Conservation (phyloP, 1,139 yeast genomes). For the Diutina sp. region DNA sequence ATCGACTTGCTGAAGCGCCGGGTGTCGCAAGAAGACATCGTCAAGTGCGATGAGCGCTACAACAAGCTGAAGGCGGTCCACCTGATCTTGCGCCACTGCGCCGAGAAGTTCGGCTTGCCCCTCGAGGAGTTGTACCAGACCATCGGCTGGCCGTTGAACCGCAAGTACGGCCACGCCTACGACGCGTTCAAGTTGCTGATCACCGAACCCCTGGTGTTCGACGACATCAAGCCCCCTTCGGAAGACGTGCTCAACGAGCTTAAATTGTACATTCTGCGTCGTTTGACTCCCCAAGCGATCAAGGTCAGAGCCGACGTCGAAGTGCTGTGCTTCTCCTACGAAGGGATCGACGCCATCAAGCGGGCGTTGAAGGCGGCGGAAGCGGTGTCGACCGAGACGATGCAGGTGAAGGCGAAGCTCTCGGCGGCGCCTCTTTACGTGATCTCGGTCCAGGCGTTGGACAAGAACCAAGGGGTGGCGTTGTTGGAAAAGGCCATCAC, state of each 20-base stretch:
- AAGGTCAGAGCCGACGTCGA: slow-evolving; percentile 97
- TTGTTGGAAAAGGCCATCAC: slow-evolving; percentile 69
- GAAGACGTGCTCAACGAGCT: slow-evolving; percentile 67
- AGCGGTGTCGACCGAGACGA: slow-evolving; percentile 66
- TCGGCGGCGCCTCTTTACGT: slow-evolving; percentile 98
- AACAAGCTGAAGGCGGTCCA: slow-evolving; percentile 96
- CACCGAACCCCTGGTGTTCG: slow-evolving; percentile 83
- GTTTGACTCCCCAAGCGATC: slow-evolving; percentile 95
- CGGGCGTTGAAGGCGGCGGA: slow-evolving; percentile 83
- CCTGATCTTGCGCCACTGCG: slow-evolving; percentile 94
- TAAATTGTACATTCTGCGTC: slow-evolving; percentile 74
- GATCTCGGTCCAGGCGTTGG: slow-evolving; percentile 83
- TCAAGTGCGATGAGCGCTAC: slow-evolving; percentile 95
- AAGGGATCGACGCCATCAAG: slow-evolving; percentile 96
- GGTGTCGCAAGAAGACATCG: slow-evolving; percentile 95
- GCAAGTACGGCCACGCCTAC: slow-evolving; percentile 92
- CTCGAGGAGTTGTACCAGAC: slow-evolving; percentile 77
- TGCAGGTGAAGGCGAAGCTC: slow-evolving; percentile 81
- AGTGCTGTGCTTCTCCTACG: slow-evolving; percentile 93
- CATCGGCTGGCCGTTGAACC: slow-evolving; percentile 95
- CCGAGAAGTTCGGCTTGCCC: slow-evolving; percentile 86
- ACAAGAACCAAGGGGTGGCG: slow-evolving; percentile 79
- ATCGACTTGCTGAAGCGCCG: slow-evolving; percentile 96
- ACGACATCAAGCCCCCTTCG: slow-evolving; percentile 63
- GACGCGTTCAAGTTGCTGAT: slow-evolving; percentile 96